These are phyloP conservation scores for Fusarium brachygibbosum DNA, from an alignment of 2,329 filamentous ascomycete species.

Conservation along the genomic window DNA sequence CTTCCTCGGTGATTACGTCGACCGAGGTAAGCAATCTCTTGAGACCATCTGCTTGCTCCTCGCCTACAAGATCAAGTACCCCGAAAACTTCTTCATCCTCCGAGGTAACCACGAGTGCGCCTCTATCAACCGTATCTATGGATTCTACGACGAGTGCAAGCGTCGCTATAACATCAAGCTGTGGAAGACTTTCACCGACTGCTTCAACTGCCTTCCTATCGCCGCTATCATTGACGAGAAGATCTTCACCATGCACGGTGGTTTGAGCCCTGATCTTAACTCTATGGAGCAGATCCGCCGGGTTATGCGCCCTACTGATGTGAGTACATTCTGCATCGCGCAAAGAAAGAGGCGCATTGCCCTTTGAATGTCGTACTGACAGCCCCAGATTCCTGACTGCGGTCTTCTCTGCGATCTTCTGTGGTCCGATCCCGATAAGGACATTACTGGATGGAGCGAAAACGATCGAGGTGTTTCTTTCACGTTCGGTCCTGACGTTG, in stretches of 20 bases:
- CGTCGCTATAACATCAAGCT: conserved; percentile 99
- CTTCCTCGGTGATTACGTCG: conserved; percentile 98
- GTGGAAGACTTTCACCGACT: conserved; percentile 99
- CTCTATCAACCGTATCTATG: conserved; percentile 98
- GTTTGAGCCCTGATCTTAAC: conserved; percentile 95
- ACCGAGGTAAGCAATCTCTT: conserved; percentile 98
- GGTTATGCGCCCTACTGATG: conserved; percentile 98
- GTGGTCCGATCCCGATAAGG: conserved; percentile 99
- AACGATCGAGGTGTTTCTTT: conserved; percentile 99
- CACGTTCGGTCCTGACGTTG: conserved; percentile 97
- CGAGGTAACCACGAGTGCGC: conserved; percentile 99
- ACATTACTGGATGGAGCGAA: conserved; percentile 99
- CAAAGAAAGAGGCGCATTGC: conserved; percentile 25
- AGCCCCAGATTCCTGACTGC: conserved; percentile 89
- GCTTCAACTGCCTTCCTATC: conserved; percentile 99
- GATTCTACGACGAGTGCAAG: conserved; percentile 99
- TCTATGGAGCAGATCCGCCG: conserved; percentile 99
- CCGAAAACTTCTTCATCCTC: conserved; percentile 99
- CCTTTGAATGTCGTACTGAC: conserved; percentile 22
- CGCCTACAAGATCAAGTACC: conserved; percentile 99
- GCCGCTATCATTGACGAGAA: conserved; percentile 99
- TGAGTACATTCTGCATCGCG: conserved; percentile 66
- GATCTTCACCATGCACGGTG: conserved; percentile 99
- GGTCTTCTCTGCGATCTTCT: conserved; percentile 96
- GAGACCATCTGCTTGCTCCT: conserved; percentile 98